Percentiles rank a stretch among this genome's conserved stretches.
These are phyloP conservation scores for Verticillium klebahnii DNA, from an alignment of 2,329 filamentous ascomycete species.

Conservation along the genomic window DNA sequence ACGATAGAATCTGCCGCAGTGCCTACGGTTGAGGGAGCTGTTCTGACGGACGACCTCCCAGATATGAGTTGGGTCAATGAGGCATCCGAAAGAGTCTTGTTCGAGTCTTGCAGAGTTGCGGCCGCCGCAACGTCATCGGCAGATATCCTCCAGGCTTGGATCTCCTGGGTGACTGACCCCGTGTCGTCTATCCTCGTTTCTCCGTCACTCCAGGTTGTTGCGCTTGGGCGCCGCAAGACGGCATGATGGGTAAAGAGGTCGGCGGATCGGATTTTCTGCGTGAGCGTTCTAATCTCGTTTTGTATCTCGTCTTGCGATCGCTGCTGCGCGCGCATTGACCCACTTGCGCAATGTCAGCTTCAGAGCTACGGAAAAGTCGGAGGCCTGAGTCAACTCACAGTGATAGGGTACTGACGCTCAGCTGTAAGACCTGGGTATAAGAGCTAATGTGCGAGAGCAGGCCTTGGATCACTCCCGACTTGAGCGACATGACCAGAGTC, in stretches of 20 bases:
- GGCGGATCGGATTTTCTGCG: conserved; percentile 14
- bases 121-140: conserved; percentile 20
- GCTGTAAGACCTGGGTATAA: conserved; percentile 19
- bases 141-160: conserved; percentile 19
- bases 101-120: conserved; percentile 14
- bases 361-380: too few species aligned
- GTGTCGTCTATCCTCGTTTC: conserved; percentile 6
- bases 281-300: conserved; percentile 17
- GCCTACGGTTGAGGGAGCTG: not conserved
- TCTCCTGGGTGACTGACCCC: conserved; percentile 14
- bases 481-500: conserved; percentile 16
- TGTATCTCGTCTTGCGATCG: conserved; percentile 20
- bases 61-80: not conserved
- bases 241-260: not conserved
- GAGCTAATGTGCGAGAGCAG: conserved; percentile 18
- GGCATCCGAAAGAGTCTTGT: not conserved
- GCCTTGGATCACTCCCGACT: conserved; percentile 16
- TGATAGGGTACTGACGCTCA: conserved; percentile 21
- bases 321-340: conserved; percentile 16
- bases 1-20: not conserved
- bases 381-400: conserved; percentile 7
- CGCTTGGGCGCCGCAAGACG: not conserved
- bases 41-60: not conserved
- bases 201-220: conserved; percentile 8
- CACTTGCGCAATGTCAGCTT: conserved; percentile 5